Evolutionary conservation across 441 rosid genomes (phyloP).

Genomic region (Gossypium aridum): DNA sequence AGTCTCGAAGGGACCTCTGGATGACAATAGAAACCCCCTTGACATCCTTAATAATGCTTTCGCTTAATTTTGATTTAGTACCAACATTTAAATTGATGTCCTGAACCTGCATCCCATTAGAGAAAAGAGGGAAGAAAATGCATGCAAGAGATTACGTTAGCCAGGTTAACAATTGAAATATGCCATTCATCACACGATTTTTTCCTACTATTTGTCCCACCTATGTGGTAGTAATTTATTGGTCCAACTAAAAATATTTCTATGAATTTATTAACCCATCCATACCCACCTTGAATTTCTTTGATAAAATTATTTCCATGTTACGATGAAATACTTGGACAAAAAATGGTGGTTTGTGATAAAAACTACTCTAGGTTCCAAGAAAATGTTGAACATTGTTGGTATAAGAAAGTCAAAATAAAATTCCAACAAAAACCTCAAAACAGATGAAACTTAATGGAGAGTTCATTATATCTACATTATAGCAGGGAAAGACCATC

Average conservation of each 20-base stretch:
- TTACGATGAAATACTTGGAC: not conserved
- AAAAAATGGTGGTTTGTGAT: not conserved
- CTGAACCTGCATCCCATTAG: conserved; percentile 50
- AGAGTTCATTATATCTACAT: not conserved
- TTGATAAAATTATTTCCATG: not conserved
- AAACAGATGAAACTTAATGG: not conserved
- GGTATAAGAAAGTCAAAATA: not conserved
- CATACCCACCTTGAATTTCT: not conserved
- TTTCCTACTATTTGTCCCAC: not conserved
- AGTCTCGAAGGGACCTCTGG: conserved; percentile 83
- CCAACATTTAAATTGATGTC: conserved; percentile 97
- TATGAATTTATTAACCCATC: not conserved
- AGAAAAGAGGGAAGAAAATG: not conserved
- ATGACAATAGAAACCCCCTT: conserved; percentile 87
- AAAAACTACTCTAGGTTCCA: not conserved
- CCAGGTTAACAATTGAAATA: conserved; percentile 1
- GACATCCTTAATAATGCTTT: conserved; percentile 89
- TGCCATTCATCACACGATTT: not conserved
- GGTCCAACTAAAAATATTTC: not conserved
- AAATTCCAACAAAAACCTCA: not conserved
- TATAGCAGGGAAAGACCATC: not conserved
- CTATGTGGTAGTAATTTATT: not conserved
- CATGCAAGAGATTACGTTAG: conserved; percentile 3
- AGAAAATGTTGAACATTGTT: not conserved
- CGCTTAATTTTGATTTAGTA: conserved; percentile 68